Evolutionary conservation across 2,329 filamentous ascomycete species (phyloP).

Genomic region (Penicillium sp.): DNA sequence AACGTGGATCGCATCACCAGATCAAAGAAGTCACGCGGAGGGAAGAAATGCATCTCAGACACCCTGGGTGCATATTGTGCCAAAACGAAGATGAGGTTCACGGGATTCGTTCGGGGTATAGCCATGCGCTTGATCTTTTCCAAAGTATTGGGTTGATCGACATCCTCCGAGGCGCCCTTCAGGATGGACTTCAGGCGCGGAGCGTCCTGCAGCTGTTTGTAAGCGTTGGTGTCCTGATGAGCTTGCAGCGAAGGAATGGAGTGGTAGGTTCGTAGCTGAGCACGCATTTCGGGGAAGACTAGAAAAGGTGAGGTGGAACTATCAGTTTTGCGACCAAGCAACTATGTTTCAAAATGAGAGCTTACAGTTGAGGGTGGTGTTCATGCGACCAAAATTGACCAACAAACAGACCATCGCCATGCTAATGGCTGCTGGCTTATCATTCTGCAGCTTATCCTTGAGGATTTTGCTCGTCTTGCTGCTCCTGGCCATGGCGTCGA

Average conservation of each 20-base stretch:
- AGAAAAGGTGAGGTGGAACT: slow-evolving; percentile 8
- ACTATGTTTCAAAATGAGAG: background rate
- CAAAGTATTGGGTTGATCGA: slow-evolving; percentile 77
- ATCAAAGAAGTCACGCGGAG: slow-evolving; percentile 88
- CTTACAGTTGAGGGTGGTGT: slow-evolving; percentile 95
- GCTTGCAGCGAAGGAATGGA: slow-evolving; percentile 95
- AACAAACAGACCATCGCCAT: slow-evolving; percentile 99
- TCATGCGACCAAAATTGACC: slow-evolving; percentile 98
- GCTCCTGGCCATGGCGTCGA: slow-evolving; percentile 97
- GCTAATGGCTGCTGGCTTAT: slow-evolving; percentile 86
- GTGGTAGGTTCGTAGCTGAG: slow-evolving; percentile 94
- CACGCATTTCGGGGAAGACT: slow-evolving; percentile 99
- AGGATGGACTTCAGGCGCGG: slow-evolving; percentile 94
- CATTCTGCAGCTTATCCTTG: slow-evolving; percentile 91
- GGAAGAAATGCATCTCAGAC: slow-evolving; percentile 87
- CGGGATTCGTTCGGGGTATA: slow-evolving; percentile 86
- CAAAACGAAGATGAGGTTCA: slow-evolving; percentile 95
- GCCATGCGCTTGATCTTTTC: slow-evolving; percentile 72
- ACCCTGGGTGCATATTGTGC: slow-evolving; percentile 87
- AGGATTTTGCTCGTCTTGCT: slow-evolving; percentile 99
- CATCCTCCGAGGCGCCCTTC: slow-evolving; percentile 92
- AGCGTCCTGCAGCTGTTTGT: slow-evolving; percentile 97
- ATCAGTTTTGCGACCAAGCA: slow-evolving; percentile 3
- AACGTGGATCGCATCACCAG: slow-evolving; percentile 87
- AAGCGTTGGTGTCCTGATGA: slow-evolving; percentile 89